Percentiles rank a stretch among this genome's conserved stretches.
Conservation (phyloP, 2,329 filamentous ascomycete species). For the Chaetomiaceae sp. region DNA sequence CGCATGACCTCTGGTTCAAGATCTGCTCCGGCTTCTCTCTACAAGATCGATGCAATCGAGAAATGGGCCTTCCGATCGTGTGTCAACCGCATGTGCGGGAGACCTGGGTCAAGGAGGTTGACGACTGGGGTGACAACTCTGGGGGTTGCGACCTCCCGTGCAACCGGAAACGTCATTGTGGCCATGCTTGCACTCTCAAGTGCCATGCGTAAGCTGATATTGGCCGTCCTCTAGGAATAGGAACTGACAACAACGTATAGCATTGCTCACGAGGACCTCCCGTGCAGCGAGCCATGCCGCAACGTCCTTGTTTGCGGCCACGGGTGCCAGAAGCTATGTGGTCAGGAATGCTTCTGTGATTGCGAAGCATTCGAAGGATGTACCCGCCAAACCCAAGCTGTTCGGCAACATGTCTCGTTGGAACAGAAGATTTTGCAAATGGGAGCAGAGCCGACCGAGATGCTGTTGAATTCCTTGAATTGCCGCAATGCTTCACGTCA, state of each 20-base stretch:
- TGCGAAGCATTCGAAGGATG: conserved; percentile 14
- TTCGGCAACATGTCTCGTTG: background rate
- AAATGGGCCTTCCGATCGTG: conserved; percentile 53
- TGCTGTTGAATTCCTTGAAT: conserved; percentile 6
- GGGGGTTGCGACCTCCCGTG: conserved; percentile 52
- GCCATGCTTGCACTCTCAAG: conserved; percentile 46
- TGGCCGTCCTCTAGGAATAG: accelerated
- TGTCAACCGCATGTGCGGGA: conserved; percentile 57
- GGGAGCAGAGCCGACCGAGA: conserved; percentile 4
- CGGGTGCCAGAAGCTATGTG: conserved; percentile 25
- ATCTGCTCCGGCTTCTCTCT: conserved; percentile 49
- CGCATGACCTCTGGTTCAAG: conserved; percentile 38
- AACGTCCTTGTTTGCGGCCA: conserved; percentile 25
- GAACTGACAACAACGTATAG: conserved; percentile 9
- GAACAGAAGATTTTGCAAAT: conserved; percentile 3
- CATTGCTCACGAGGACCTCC: conserved; percentile 21
- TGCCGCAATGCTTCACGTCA: background rate
- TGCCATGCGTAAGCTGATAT: conserved; percentile 49
- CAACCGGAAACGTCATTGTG: conserved; percentile 40
- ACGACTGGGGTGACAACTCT: conserved; percentile 45
- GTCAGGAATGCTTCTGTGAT: conserved; percentile 21
- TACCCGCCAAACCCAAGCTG: background rate
- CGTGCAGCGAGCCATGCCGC: conserved; percentile 23
- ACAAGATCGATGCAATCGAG: conserved; percentile 31
- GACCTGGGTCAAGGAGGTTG: conserved; percentile 47